Evolutionary conservation across 352 stramenopile genomes (phyloP), one percentile per base, ranked within the genome.

Genomic region (Globisporangium perplexum): DNA sequence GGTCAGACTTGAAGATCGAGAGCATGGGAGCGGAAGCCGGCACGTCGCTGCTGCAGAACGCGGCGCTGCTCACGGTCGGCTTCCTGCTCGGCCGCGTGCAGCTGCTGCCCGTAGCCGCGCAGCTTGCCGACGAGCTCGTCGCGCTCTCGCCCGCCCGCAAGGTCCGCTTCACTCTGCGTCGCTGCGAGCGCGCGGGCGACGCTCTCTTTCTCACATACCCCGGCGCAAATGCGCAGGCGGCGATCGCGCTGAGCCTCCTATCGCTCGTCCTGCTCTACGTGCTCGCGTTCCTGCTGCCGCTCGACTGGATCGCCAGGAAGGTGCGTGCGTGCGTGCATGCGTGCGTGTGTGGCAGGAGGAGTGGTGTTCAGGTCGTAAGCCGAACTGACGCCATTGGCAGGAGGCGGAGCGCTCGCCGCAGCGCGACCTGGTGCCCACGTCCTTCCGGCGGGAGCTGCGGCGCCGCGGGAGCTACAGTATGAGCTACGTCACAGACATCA

Each of bases 401-500:
- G 78, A 85, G 52, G 50, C 66, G 17, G 42, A 54, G 6, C 50
- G 56, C 38, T 56, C 55, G 44, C 46, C 53, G 10, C 11, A 65
- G 31, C 51, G 47, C 28, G 42, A 54, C 26, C 30, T 63, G 12
- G 36, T 63, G 6, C 47, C 72, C 3, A 94, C 83, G 36, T 91
- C 81, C 5, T 95, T 95, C 52, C 78, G 84, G 6, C 72, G 84
- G 8, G 84, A 95, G 52, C 59, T 93, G 50, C 71, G 84, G n/a
- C 79, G 84, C 18, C 71, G 84, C 8, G 84, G 82, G 30, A 95
- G 84, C 69, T 95, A 89, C 62, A 93, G 82, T 59, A 86, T 95
- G 73, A 91, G 74, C 59, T 95, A 90, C 50, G 83, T 95, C 43
- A 79, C 76, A n/a, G 82, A 95, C 59, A 89, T 95, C 54, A 93